Evolutionary conservation across 2,329 filamentous ascomycete species (phyloP).

Genomic region (Cryphonectria carpinicola): DNA sequence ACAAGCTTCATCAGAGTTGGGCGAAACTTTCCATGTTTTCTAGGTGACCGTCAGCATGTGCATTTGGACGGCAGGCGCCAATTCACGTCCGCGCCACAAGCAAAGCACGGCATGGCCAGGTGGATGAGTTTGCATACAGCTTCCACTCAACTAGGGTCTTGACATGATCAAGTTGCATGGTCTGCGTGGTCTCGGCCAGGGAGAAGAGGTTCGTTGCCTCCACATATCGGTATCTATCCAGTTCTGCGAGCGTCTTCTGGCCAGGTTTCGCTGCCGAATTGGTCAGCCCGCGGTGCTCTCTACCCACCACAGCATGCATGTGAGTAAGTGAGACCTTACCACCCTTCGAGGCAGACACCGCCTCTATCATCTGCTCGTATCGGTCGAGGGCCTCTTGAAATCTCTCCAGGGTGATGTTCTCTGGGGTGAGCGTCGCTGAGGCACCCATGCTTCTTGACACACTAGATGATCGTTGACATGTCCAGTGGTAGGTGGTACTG

Average conservation of each 20-base stretch:
- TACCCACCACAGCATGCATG: not conserved
- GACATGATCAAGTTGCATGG: constrained; percentile 61
- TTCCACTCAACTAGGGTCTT: constrained; percentile 71
- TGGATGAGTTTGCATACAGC: constrained; percentile 53
- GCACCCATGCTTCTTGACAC: constrained; percentile 24
- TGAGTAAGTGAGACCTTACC: constrained; percentile 39
- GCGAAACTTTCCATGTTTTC: constrained; percentile 64
- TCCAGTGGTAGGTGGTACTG: not conserved
- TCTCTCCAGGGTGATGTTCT: constrained; percentile 34
- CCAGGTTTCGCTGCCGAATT: constrained; percentile 49
- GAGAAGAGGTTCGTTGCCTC: constrained; percentile 54
- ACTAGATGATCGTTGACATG: no score
- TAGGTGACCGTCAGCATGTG: constrained; percentile 37
- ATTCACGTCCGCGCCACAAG: not conserved
- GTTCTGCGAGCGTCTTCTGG: constrained; percentile 55
- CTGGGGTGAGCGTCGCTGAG: constrained; percentile 32
- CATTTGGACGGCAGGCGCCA: not conserved
- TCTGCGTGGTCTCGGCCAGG: constrained; percentile 37
- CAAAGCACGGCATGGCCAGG: not conserved
- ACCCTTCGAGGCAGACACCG: constrained; percentile 50
- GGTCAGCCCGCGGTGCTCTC: not conserved
- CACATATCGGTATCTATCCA: constrained; percentile 65
- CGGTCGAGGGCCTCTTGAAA: constrained; percentile 34
- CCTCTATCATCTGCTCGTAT: constrained; percentile 37
- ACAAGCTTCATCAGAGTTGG: constrained; percentile 64